phyloP scores from a whole-genome alignment of 345 rosid genomes.

The Citrus trifoliata region DNA sequence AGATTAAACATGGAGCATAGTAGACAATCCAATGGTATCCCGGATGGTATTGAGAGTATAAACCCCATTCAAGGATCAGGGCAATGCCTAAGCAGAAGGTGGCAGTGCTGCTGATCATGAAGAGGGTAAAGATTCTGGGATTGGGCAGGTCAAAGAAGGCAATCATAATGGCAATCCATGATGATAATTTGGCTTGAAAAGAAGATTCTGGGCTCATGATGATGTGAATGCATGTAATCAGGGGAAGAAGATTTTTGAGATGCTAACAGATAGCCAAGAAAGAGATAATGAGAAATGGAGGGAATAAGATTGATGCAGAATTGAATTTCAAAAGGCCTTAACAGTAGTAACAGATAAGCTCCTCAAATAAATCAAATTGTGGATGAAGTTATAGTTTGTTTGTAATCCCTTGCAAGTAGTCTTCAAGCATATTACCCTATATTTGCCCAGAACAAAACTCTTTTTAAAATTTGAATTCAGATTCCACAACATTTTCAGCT shows the following conservation, averaged over 20 bases:
- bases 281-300: background rate
- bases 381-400: background rate
- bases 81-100: constrained; percentile 16
- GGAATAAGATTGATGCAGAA: background rate
- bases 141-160: constrained; percentile 2
- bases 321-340: background rate
- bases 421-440: background rate
- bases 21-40: constrained; percentile 11
- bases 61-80: constrained; percentile 4
- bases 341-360: background rate
- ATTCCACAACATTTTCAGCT: background rate
- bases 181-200: background rate
- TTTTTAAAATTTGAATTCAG: background rate
- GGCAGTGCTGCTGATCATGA: constrained; percentile 1
- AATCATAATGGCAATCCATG: background rate
- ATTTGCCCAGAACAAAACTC: background rate
- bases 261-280: background rate
- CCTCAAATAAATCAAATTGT: background rate
- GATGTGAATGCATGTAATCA: background rate
- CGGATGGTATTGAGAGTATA: background rate
- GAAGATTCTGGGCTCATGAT: background rate
- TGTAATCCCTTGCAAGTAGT: background rate
- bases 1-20: background rate
- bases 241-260: background rate
- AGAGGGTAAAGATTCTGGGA: constrained; percentile 8